Evolutionary conservation across 1,139 yeast species (phyloP).

Genomic region (Diutina sp.): DNA sequence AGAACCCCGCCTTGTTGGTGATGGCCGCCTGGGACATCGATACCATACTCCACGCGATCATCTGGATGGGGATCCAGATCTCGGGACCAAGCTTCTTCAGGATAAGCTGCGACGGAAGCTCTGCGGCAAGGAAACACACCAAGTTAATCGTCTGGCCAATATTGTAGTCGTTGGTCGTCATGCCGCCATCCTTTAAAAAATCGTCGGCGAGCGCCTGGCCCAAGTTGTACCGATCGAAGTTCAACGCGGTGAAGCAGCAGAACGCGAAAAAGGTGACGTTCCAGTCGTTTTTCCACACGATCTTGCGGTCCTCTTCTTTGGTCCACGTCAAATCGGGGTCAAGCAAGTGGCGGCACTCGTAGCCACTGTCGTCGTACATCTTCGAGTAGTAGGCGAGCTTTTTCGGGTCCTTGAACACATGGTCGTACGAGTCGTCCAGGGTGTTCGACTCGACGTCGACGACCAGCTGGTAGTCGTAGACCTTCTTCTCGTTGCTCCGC

Average conservation of each 20-base stretch:
- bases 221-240: slow-evolving; percentile 19
- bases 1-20: not conserved
- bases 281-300: slow-evolving; percentile 16
- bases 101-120: slow-evolving; percentile 20
- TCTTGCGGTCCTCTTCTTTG: slow-evolving; percentile 17
- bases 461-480: not conserved
- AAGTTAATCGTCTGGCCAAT: slow-evolving; percentile 18
- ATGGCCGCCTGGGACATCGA: not conserved
- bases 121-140: slow-evolving; percentile 20
- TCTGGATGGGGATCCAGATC: not conserved
- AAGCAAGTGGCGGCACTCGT: slow-evolving; percentile 20
- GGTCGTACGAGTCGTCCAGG: not conserved
- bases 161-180: slow-evolving; percentile 19
- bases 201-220: slow-evolving; percentile 18
- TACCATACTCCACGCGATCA: not conserved
- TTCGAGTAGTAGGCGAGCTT: slow-evolving; percentile 16
- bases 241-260: slow-evolving; percentile 18
- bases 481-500: not conserved
- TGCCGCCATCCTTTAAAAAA: slow-evolving; percentile 14
- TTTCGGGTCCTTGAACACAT: slow-evolving; percentile 14
- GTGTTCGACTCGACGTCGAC: not conserved
- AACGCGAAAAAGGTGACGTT: slow-evolving; percentile 20
- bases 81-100: slow-evolving; percentile 16
- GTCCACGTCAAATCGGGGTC: slow-evolving; percentile 27
- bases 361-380: slow-evolving; percentile 16